Conservation (phyloP, 1,284 basidiomycete genomes). For the Ganoderma boninense region DNA sequence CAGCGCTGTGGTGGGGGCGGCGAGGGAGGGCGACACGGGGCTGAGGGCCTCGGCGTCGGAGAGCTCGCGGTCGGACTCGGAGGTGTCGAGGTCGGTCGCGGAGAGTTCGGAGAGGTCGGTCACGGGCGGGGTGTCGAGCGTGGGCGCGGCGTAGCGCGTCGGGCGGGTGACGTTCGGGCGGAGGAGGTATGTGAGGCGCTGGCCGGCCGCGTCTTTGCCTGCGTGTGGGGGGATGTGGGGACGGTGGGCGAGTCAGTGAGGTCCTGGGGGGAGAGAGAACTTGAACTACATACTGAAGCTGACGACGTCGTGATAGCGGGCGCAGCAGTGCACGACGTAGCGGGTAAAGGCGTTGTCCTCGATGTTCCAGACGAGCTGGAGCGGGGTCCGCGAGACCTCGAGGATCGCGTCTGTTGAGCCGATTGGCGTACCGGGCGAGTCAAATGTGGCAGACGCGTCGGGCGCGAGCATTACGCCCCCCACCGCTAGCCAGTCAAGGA, state of each 20-base stretch:
- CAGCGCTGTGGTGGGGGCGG: slow-evolving; percentile 39
- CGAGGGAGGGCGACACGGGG: slow-evolving; percentile 24
- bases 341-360: slow-evolving; percentile 74
- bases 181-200: slow-evolving; percentile 78
- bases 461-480: slow-evolving; percentile 66
- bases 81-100: slow-evolving; percentile 43
- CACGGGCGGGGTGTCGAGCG: slow-evolving; percentile 73
- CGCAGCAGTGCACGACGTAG: slow-evolving; percentile 83
- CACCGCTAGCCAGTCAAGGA: slow-evolving; percentile 65
- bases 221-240: neutral
- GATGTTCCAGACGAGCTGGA: slow-evolving; percentile 76
- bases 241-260: neutral
- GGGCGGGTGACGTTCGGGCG: slow-evolving; percentile 77
- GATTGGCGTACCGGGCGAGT: slow-evolving; percentile 53
- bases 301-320: slow-evolving; percentile 78
- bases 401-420: slow-evolving; percentile 61
- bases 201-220: slow-evolving; percentile 74
- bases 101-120: slow-evolving; percentile 59
- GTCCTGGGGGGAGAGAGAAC: neutral
- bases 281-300: slow-evolving; percentile 73
- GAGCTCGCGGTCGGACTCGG: slow-evolving; percentile 59
- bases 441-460: slow-evolving; percentile 45
- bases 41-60: slow-evolving; percentile 51
- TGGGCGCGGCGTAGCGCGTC: slow-evolving; percentile 50
- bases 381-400: slow-evolving; percentile 71